Conservation (phyloP, 164 flowering plant genomes). For the Brasenia schreberi region DNA sequence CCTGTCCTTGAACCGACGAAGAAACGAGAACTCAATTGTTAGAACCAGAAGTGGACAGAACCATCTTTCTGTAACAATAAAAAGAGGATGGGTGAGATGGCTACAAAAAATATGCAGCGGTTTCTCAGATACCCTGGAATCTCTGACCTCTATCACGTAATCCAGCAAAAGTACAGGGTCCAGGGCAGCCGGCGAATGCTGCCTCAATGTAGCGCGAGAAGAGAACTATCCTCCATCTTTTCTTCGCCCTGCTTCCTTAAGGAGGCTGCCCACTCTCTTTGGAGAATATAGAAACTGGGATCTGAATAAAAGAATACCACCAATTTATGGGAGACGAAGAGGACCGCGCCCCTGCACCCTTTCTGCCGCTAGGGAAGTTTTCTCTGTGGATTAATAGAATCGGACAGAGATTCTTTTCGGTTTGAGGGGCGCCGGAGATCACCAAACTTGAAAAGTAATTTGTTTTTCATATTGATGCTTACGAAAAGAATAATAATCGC, state of each 20-base stretch:
- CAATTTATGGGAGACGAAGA: background rate
- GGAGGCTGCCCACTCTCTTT: slow-evolving; percentile 21
- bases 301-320: background rate
- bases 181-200: slow-evolving; percentile 50
- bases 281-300: slow-evolving; percentile 20
- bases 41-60: background rate
- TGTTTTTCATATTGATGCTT: too few relatives aligned
- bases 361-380: background rate
- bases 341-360: background rate
- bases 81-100: background rate
- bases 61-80: background rate
- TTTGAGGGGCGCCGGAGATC: background rate
- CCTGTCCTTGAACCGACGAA: too few relatives aligned
- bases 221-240: slow-evolving; percentile 36
- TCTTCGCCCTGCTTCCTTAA: slow-evolving; percentile 17
- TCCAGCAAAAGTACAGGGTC: slow-evolving; percentile 61
- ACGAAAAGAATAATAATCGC: too few relatives aligned
- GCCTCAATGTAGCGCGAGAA: slow-evolving; percentile 59
- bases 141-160: slow-evolving; percentile 64
- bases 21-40: background rate
- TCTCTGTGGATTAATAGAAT: background rate
- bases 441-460: background rate
- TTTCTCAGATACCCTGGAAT: slow-evolving; percentile 50
- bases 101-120: background rate
- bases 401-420: background rate